Base-by-base conservation (phyloP, 208 protist species). In the Acanthamoeba triangularis region DNA sequence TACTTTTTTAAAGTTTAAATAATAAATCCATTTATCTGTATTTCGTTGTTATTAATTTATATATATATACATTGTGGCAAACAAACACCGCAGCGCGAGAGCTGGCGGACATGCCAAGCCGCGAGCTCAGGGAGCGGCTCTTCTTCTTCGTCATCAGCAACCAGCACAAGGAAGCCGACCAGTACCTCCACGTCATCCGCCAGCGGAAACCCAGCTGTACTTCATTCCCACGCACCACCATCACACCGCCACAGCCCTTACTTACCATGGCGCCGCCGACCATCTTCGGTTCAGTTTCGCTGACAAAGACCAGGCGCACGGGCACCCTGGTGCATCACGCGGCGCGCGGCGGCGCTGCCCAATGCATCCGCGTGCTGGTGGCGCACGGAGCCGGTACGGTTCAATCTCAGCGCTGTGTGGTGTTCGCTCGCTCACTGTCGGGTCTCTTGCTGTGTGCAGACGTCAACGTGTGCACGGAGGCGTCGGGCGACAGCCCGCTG, bases 131-230 rank as follows among this genome's bases (percentile, higher is more conserved):
- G n/a, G 78, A 87, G 41, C 78, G 49, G 44, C 49, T 87, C 47
- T 87, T 87, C 78, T 87, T 87, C 49, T 87, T 61, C 49, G 78
- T 87, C 47, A 87, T 87, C 78, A 87, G 49, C 78, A 59, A 59
- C 41, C 78, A 87, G 33, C 78, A 87, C 33, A 20, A 28, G 78
- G 47, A 87, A 49, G 78, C 49, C 47, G 47, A 87, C 49, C 78
- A 87, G 41, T 59, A 61, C 47, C 41, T 87, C 18, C 49, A 35
- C 41, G 28, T 61, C 49, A 49, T 87, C 28, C n/a, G 23, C 47
- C 18, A 49, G n/a, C 41, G 78, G 16, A 49, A 87, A 14, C 65
- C 65, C 5, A 74, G 18, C 25, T 74, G 65, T 74, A 37, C 65
- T 61, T 61, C 54, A 25, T 2, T 23, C 54, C 1, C 54, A 25